Base-by-base conservation (phyloP, 129 eudicot genomes). In the Chrysanthemum makinoi region DNA sequence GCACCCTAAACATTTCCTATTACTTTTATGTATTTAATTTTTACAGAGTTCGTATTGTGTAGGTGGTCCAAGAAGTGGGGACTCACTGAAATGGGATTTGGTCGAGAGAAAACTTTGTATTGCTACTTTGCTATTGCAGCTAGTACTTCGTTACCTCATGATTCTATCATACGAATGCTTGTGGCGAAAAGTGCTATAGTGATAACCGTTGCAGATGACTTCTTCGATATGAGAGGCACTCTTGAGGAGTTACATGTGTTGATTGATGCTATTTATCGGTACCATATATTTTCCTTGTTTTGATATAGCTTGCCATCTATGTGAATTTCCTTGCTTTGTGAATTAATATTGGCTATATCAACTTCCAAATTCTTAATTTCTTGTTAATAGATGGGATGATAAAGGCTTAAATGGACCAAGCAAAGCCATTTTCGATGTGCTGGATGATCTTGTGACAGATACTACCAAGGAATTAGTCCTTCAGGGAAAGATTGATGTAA, bases 41-140 rank as follows among this genome's bases (percentile, higher is more conserved):
- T 24, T 10, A 51, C 22, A 6, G n/a, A 0, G 11, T 52, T 52
- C 11, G 15, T 18, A 61, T 15, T 15, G 9, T 62, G 75, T 47
- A 89, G 96, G 71, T 89, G 96, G 96, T 81, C 91, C 35, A 83
- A 77, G 69, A 76, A 73, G 44, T 75, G 70, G 83, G 88, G 89
- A 18, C 86, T 89, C 8, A 56, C 66, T 1, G 76, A 86, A 53
- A 86, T 86, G 83, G 96, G 96, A 72, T 89, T 89, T 76, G 91
- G 89, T 10, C 80, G 96, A 5, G 96, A 89, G 54, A 89, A 86
- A 73, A 86, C 96, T 2, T 30, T 65, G 3, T 84, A 86, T 62
- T 77, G 79, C 44, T 89, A 86, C 65, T 89, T 81, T 67, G 89
- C 82, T 0, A 46, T 76, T 15, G 76, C 87, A 3, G 68, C 86